A percentile compares a stretch with the other conserved stretches of the same genome.
Conservation (phyloP, 345 rosid genomes). For the Eucalyptus polybractea region DNA sequence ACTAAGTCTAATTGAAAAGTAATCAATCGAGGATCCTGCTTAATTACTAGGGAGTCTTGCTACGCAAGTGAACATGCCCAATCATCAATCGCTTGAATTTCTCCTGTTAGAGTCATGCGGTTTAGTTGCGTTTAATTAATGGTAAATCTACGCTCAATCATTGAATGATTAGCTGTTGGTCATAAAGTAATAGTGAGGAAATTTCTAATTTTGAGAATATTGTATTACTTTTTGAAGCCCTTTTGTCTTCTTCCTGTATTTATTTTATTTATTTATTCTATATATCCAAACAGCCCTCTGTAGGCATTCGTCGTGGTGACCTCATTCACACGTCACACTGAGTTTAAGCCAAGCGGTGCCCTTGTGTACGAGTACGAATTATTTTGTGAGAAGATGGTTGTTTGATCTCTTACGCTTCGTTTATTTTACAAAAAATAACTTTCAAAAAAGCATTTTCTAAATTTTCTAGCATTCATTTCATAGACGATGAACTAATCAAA, state of each 20-base stretch:
- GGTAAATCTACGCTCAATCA: neutral
- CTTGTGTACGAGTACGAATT: neutral
- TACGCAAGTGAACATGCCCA: neutral
- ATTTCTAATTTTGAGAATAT: neutral
- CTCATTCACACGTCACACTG: neutral
- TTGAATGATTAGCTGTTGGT: neutral
- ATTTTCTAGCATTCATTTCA: fast-evolving
- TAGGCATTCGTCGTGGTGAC: neutral
- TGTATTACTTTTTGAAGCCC: neutral
- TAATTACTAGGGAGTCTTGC: neutral
- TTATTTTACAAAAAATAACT: too few relatives aligned
- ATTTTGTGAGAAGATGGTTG: neutral
- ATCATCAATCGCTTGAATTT: neutral
- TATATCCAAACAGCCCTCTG: too few relatives aligned
- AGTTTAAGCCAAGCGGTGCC: neutral
- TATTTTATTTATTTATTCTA: neutral
- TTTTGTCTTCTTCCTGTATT: neutral
- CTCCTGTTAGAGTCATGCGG: neutral
- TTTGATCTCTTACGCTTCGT: neutral
- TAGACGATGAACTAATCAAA: fast-evolving
- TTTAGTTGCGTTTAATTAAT: neutral
- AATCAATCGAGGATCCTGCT: neutral
- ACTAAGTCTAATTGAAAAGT: neutral
- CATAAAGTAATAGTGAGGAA: neutral
- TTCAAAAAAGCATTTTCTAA: fast-evolving